A percentile compares a stretch with the other conserved stretches of the same genome.
These are phyloP conservation scores for Metschnikowia proteae DNA, from an alignment of 805 yeast genomes.

Conservation along the genomic window DNA sequence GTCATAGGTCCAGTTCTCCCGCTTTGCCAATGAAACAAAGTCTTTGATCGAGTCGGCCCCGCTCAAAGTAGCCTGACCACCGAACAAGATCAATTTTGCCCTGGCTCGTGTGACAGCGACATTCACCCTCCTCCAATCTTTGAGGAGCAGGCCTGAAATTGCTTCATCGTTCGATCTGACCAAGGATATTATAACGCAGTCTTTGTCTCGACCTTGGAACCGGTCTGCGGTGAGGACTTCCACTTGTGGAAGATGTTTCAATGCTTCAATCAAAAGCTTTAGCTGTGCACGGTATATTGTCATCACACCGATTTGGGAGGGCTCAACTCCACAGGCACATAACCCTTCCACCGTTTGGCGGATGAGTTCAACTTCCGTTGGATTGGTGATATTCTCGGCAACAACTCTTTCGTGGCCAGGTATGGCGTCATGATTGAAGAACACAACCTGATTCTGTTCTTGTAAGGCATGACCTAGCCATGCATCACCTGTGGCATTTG, in stretches of 20 bases:
- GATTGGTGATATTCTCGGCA: constrained; percentile 72
- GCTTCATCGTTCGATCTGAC: constrained; percentile 73
- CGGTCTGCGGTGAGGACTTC: constrained; percentile 92
- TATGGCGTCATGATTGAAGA: constrained; percentile 72
- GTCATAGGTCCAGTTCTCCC: constrained; percentile 60
- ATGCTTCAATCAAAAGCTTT: constrained; percentile 25
- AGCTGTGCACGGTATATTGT: constrained; percentile 82
- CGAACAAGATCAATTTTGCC: constrained; percentile 77
- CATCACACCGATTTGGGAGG: constrained; percentile 74
- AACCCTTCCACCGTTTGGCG: constrained; percentile 59
- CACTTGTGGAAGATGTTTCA: constrained; percentile 38
- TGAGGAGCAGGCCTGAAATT: constrained; percentile 71
- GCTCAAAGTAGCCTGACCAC: constrained; percentile 64
- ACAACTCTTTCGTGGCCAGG: constrained; percentile 52
- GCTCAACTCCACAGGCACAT: constrained; percentile 54
- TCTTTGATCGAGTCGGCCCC: constrained; percentile 50
- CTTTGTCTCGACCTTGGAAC: constrained; percentile 94
- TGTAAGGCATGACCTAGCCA: constrained; percentile 63
- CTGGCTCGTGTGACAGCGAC: constrained; percentile 93
- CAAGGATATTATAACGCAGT: constrained; percentile 82
- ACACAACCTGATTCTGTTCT: constrained; percentile 60
- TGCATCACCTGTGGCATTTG: constrained; percentile 4
- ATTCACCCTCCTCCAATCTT: constrained; percentile 88
- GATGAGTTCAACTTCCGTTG: constrained; percentile 65
- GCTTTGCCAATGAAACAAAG: constrained; percentile 56